phyloP scores from a whole-genome alignment of 1,284 basidiomycete species.

The Marasmius sp. region DNA sequence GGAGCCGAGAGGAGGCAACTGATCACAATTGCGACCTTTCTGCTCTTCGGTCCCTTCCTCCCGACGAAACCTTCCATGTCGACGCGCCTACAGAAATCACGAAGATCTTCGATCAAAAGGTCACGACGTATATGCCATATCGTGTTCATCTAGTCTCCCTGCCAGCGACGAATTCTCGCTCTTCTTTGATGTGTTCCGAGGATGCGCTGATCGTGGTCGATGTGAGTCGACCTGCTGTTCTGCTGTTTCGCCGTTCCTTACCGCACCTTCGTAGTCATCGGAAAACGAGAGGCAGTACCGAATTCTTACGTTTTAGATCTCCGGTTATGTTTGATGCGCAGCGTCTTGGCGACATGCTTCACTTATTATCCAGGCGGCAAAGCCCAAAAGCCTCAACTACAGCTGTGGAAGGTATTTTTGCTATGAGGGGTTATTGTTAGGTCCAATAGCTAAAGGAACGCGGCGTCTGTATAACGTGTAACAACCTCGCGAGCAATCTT shows the following conservation, averaged over 20 bases:
- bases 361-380: too few species aligned
- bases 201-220: conserved; percentile 53
- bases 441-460: conserved; percentile 5
- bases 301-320: conserved; percentile 30
- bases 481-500: conserved; percentile 14
- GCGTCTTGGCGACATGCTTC: too few species aligned
- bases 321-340: too few species aligned
- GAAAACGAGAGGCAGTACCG: conserved; percentile 29
- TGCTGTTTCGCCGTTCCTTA: conserved; percentile 8
- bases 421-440: background rate
- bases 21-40: background rate
- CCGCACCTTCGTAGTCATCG: conserved; percentile 8
- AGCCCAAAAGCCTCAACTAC: too few species aligned
- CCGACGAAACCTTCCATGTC: background rate
- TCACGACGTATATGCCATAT: conserved; percentile 48
- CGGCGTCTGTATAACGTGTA: background rate
- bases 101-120: conserved; percentile 31
- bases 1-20: conserved; percentile 26
- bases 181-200: conserved; percentile 52
- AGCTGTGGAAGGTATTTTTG: too few species aligned
- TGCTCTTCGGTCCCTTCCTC: background rate
- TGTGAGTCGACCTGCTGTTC: conserved; percentile 30
- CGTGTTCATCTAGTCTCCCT: conserved; percentile 26
- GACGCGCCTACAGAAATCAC: background rate
- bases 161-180: conserved; percentile 19